Conservation (phyloP, 2,329 filamentous ascomycete species). For the Scortechinia acanthostroma region DNA sequence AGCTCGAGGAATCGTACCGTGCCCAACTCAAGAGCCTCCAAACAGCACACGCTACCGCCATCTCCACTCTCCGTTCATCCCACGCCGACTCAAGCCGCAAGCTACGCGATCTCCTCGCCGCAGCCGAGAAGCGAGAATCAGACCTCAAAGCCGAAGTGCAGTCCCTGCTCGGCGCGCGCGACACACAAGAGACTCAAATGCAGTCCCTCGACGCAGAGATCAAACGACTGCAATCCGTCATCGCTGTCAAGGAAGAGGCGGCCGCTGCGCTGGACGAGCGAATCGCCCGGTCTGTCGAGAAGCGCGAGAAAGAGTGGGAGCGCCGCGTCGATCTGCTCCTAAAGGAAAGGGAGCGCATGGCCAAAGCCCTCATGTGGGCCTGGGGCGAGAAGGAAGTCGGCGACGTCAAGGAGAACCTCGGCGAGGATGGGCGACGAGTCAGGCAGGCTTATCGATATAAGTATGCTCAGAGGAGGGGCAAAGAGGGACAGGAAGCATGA, state of each 20-base stretch:
- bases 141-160: constrained; percentile 19
- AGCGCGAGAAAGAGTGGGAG: constrained; percentile 30
- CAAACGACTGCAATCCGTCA: constrained; percentile 18
- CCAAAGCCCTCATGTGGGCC: constrained; percentile 23
- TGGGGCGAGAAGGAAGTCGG: constrained; percentile 30
- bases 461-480: background rate
- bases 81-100: constrained; percentile 24
- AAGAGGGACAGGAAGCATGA: too few relatives aligned
- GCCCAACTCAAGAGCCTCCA: constrained; percentile 22
- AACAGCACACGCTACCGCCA: constrained; percentile 19
- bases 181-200: constrained; percentile 6
- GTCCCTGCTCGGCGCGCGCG: constrained; percentile 8
- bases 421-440: constrained; percentile 5
- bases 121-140: constrained; percentile 22
- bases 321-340: constrained; percentile 26
- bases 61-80: constrained; percentile 23
- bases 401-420: constrained; percentile 23
- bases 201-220: constrained; percentile 18
- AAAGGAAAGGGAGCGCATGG: constrained; percentile 27
- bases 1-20: constrained; percentile 19
- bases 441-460: background rate
- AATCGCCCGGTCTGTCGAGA: constrained; percentile 26
- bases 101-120: constrained; percentile 19
- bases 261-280: constrained; percentile 24
- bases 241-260: constrained; percentile 27